phyloP scores from a whole-genome alignment of 352 stramenopile genomes.

The Phytophthora quininea region DNA sequence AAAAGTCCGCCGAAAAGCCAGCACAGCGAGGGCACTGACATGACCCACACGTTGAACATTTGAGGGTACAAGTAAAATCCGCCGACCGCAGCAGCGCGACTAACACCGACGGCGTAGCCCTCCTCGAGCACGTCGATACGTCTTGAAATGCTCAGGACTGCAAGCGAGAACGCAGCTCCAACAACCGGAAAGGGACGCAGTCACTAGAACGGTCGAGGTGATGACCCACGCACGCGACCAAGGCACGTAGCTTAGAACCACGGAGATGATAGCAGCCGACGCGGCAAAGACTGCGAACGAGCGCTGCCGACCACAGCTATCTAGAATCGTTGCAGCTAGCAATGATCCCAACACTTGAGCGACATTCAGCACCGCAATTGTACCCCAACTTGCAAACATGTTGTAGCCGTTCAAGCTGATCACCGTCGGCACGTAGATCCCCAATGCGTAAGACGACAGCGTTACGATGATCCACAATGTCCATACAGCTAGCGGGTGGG shows the following conservation, averaged over 20 bases:
- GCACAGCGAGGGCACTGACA: slow-evolving; percentile 26
- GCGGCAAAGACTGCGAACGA: slow-evolving; percentile 23
- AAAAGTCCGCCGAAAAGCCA: slow-evolving; percentile 33
- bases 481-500: slow-evolving; percentile 8
- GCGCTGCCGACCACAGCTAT: slow-evolving; percentile 18
- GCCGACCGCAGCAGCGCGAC: slow-evolving; percentile 28
- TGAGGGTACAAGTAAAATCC: slow-evolving; percentile 34
- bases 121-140: slow-evolving; percentile 23
- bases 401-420: slow-evolving; percentile 44
- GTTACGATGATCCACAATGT: slow-evolving; percentile 23
- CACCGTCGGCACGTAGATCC: slow-evolving; percentile 35
- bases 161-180: slow-evolving; percentile 12
- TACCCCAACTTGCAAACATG: slow-evolving; percentile 34
- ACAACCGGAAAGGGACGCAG: too few species aligned
- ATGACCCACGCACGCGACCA: slow-evolving; percentile 29
- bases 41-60: slow-evolving; percentile 44
- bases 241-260: slow-evolving; percentile 31
- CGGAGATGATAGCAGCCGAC: slow-evolving; percentile 9
- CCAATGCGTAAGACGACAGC: slow-evolving; percentile 28
- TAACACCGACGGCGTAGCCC: slow-evolving; percentile 31
- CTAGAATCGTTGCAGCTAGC: slow-evolving; percentile 18
- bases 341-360: slow-evolving; percentile 34
- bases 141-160: slow-evolving; percentile 19
- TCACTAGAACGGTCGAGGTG: too few species aligned
- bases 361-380: slow-evolving; percentile 19